Evolutionary conservation across 1,139 yeast species (phyloP).

Genomic region (Sugiyamaella novakii): DNA sequence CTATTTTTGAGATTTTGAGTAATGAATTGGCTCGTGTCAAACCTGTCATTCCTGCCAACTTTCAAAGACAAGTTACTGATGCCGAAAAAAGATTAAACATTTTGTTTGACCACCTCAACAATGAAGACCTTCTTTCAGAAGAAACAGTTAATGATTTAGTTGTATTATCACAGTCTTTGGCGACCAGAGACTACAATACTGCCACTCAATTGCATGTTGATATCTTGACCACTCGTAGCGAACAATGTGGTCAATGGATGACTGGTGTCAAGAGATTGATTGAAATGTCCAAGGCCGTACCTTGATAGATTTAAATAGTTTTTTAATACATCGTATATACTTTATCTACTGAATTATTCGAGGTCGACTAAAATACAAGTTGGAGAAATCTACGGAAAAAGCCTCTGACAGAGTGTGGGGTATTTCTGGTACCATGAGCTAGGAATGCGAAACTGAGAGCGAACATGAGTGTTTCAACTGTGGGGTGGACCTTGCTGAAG

Average conservation of each 20-base stretch:
- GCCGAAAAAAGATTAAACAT: conserved; percentile 79
- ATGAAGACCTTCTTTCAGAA: conserved; percentile 62
- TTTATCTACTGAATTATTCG: neutral
- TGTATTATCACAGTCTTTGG: conserved; percentile 55
- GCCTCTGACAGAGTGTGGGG: conserved; percentile 28
- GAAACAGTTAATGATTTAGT: conserved; percentile 60
- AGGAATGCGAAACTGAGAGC: conserved; percentile 45
- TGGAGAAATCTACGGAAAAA: conserved; percentile 29
- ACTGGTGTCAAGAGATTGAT: conserved; percentile 88
- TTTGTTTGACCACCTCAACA: conserved; percentile 78
- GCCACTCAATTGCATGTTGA: conserved; percentile 59
- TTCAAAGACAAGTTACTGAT: conserved; percentile 72
- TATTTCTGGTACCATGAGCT: conserved; percentile 24
- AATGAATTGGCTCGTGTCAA: conserved; percentile 61
- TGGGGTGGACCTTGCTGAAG: conserved; percentile 33
- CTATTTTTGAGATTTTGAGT: conserved; percentile 61
- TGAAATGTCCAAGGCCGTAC: conserved; percentile 55
- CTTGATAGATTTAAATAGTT: conserved; percentile 16
- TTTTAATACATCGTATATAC: conserved; percentile 9
- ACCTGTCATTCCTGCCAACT: conserved; percentile 77
- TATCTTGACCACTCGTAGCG: conserved; percentile 65
- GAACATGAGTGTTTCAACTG: conserved; percentile 39
- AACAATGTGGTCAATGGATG: conserved; percentile 90
- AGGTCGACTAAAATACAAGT: conserved; percentile 25
- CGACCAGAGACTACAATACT: conserved; percentile 54